phyloP scores from a whole-genome alignment of 2,329 filamentous ascomycete species.

The Cordyceps pruinosa region DNA sequence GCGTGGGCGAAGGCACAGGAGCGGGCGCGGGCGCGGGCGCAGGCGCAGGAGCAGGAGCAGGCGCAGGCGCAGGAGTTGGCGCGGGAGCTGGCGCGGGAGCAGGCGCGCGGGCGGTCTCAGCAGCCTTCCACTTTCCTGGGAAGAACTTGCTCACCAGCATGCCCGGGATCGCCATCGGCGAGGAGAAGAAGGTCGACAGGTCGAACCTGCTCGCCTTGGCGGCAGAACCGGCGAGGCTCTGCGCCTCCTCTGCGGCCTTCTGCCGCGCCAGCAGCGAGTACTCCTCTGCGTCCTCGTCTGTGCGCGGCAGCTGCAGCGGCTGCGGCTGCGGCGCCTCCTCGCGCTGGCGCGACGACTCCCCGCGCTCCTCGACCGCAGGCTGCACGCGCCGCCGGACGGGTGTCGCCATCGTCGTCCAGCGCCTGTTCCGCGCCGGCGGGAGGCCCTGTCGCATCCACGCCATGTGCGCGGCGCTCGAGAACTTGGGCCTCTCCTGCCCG shows the following conservation, averaged over 20 bases:
- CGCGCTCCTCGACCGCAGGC: conserved; percentile 13
- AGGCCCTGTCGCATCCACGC: background rate
- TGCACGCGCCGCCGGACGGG: background rate
- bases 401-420: background rate
- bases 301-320: no score
- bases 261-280: conserved; percentile 36
- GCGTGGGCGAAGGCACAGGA: conserved; percentile 5
- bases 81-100: conserved; percentile 5
- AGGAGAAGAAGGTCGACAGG: conserved; percentile 51
- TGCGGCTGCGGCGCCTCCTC: no score
- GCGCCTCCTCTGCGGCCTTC: conserved; percentile 16
- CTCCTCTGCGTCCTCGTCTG: conserved; percentile 27
- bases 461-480: background rate
- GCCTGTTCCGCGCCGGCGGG: background rate
- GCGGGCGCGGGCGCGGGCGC: conserved; percentile 8
- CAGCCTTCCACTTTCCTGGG: conserved; percentile 19
- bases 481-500: background rate
- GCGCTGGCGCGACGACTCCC: conserved; percentile 6
- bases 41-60: conserved; percentile 4
- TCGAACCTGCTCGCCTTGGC: conserved; percentile 35
- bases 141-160: conserved; percentile 27
- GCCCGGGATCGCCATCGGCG: conserved; percentile 37
- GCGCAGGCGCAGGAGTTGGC: conserved; percentile 2
- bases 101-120: conserved; percentile 12
- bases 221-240: conserved; percentile 11